Conservation (phyloP, 2,329 filamentous ascomycete genomes). For the Aspergillus sp. region DNA sequence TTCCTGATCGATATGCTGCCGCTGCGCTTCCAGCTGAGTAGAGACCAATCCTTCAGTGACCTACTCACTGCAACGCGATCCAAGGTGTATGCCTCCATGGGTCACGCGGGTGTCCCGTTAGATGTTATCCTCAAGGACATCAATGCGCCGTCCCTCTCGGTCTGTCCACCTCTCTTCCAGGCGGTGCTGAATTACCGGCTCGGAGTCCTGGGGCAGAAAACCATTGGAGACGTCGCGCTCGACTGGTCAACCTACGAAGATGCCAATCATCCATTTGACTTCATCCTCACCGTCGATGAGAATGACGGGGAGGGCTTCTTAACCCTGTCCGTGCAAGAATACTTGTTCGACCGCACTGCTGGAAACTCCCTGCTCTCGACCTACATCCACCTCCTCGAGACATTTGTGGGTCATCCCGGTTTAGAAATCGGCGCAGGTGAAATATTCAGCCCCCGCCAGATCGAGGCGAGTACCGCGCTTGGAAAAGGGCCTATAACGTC, state of each 20-base stretch:
- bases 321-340: neutral
- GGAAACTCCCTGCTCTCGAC: neutral
- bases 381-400: neutral
- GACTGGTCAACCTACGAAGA: neutral
- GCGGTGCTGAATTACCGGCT: constrained; percentile 51
- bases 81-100: neutral
- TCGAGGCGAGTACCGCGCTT: no score
- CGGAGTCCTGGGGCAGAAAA: constrained; percentile 28
- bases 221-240: neutral
- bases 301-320: neutral
- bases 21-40: neutral
- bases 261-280: neutral
- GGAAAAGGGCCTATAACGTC: no score
- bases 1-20: constrained; percentile 4
- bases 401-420: neutral
- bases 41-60: neutral
- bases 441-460: no score
- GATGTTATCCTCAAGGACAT: neutral
- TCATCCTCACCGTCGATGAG: neutral
- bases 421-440: no score
- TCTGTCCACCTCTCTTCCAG: constrained; percentile 53
- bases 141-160: constrained; percentile 32
- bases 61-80: neutral
- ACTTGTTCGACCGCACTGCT: neutral
- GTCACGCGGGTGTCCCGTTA: neutral